Evolutionary conservation across 2,329 filamentous ascomycete species (phyloP), one percentile per base, ranked within the genome.

Genomic region (Bimuria novae-zelandiae): DNA sequence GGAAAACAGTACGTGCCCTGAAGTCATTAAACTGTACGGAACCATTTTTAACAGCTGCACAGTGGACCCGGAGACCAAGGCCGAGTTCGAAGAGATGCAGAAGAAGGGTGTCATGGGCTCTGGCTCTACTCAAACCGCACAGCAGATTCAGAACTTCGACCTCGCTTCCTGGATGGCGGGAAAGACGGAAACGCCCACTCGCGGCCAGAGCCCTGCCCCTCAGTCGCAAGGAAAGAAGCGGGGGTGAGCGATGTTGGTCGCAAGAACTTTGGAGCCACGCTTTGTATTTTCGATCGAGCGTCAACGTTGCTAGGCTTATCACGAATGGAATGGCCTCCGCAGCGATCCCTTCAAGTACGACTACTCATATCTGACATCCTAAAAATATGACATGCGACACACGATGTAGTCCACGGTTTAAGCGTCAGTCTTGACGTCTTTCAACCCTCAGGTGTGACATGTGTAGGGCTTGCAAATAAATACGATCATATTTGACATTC

Each of bases 21-120:
- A 27, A 33, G 40, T 17, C 10, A 23, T 4, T 32, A 29, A 17
- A 14, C 8, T 27, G 30, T 10, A 37, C 23, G 7, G n/a, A 6
- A 8, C 49, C 32, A 37, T 55, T 67, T n/a, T n/a, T n/a, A 44
- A 63, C 53, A 11, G 32, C n/a, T 22, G 17, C 43, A 40, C 67
- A 97, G 92, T 99, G 92, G 94, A 97, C 72, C 91, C 91, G n/a
- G 94, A 99, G 75, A 89, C 90, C 77, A 87, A 87, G 65, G 90
- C 90, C 65, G 94, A 97, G 72, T 96, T 94, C 71, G 92, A 97
- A 73, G 89, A 91, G 67, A 88, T 91, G 68, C 91, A 94, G 74
- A 91, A 92, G 76, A 84, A 84, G 58, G 87, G 85, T 61, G 85
- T 89, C 1, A 79, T 92, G 56, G 80, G 61, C 14, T 64, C 64